A percentile compares a stretch with the other conserved stretches of the same genome.
phyloP scores from a whole-genome alignment of 192 early-diverging fungal species.

The Paraglomus occultum region DNA sequence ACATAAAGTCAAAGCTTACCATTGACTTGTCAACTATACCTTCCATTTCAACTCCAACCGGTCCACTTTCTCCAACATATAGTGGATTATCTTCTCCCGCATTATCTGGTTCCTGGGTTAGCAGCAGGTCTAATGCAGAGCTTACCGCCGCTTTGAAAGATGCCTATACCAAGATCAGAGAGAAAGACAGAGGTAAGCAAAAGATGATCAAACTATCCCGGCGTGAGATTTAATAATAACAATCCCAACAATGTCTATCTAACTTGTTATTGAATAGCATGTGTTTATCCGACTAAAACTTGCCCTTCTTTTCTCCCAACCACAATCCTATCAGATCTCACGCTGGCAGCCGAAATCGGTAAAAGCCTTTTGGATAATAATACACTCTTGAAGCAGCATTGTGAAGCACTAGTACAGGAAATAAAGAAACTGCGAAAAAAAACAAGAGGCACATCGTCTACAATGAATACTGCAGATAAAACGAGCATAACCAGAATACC shows the following conservation, averaged over 20 bases:
- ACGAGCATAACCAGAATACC: not conserved
- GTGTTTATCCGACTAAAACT: no score
- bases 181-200: slow-evolving; percentile 40
- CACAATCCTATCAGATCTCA: slow-evolving; percentile 34
- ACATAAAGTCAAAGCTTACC: no score
- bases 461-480: not conserved
- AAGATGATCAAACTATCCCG: no score
- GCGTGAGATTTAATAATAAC: no score
- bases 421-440: slow-evolving; percentile 1
- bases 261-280: no score
- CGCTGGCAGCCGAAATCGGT: slow-evolving; percentile 46
- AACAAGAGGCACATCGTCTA: not conserved
- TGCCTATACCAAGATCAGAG: slow-evolving; percentile 36
- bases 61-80: no score
- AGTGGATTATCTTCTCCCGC: slow-evolving; percentile 34
- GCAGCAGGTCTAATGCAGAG: slow-evolving; percentile 38
- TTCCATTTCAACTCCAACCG: no score
- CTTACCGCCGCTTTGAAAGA: slow-evolving; percentile 40
- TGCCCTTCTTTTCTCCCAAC: no score
- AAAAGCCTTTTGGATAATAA: slow-evolving; percentile 49
- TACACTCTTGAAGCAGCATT: slow-evolving; percentile 38
- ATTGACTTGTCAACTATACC: no score
- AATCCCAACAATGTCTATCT: no score
- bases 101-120: slow-evolving; percentile 38
- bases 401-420: slow-evolving; percentile 35